Evolutionary conservation across 495 filamentous ascomycete genomes (phyloP).

Genomic region (Neurospora intermedia): DNA sequence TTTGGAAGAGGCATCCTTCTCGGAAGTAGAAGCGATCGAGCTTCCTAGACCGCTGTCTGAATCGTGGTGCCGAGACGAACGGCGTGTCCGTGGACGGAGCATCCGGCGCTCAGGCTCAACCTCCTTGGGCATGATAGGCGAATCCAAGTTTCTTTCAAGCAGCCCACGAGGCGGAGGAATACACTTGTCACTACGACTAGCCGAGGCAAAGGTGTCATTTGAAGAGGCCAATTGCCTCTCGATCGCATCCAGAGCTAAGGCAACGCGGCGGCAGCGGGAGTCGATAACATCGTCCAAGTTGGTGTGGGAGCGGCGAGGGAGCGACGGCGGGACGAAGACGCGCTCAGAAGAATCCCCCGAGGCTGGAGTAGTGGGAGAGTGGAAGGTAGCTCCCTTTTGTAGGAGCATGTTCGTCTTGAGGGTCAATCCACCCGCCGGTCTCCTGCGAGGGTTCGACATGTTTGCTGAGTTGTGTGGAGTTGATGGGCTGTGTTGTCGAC

Average conservation of each 20-base stretch:
- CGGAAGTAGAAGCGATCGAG: conserved; percentile 36
- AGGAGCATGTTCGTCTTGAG: conserved; percentile 44
- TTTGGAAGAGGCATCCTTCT: conserved; percentile 18
- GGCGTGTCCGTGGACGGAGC: conserved; percentile 40
- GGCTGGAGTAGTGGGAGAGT: conserved; percentile 38
- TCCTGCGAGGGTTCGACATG: conserved; percentile 44
- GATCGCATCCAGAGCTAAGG: conserved; percentile 38
- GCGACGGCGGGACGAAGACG: conserved; percentile 37
- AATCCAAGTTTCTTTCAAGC: conserved; percentile 36
- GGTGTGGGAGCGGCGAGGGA: conserved; percentile 51
- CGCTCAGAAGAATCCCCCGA: conserved; percentile 25
- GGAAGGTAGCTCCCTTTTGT: conserved; percentile 55
- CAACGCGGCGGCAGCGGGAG: conserved; percentile 43
- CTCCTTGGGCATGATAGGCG: conserved; percentile 28
- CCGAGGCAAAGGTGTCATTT: conserved; percentile 18
- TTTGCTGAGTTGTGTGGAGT: conserved; percentile 26
- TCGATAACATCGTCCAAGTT: conserved; percentile 51
- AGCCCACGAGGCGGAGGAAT: conserved; percentile 41
- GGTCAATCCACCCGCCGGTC: conserved; percentile 31
- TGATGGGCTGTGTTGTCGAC: conserved; percentile 15
- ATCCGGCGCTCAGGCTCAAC: conserved; percentile 31
- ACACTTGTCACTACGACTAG: conserved; percentile 31
- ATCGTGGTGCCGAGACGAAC: conserved; percentile 41
- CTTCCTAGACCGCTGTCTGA: conserved; percentile 54
- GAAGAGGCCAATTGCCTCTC: conserved; percentile 32